These are phyloP conservation scores for Cladophialophora immunda DNA, from an alignment of 2,329 filamentous ascomycete species.

Conservation along the genomic window DNA sequence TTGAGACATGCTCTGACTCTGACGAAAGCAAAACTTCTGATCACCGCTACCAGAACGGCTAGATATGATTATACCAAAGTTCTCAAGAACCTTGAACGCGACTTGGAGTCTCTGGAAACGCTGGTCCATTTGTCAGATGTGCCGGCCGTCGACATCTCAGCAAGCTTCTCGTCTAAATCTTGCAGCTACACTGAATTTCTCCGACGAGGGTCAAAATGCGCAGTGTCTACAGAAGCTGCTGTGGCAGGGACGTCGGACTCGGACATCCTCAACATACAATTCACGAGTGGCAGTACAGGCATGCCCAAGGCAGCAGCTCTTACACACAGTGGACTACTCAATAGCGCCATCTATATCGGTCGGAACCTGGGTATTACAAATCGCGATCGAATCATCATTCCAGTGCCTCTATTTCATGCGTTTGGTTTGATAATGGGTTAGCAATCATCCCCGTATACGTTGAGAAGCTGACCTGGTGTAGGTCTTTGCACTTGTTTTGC, in stretches of 20 bases:
- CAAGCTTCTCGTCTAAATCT: too few relatives aligned
- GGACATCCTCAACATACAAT: conserved; percentile 52
- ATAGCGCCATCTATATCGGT: conserved; percentile 87
- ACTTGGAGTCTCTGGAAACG: background rate
- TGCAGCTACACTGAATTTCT: too few relatives aligned
- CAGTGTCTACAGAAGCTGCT: background rate
- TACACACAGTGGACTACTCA: conserved; percentile 81
- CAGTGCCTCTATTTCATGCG: conserved; percentile 69
- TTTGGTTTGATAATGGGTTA: conserved; percentile 96
- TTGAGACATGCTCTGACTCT: background rate
- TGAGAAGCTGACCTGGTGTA: background rate
- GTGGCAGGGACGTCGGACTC: too few relatives aligned
- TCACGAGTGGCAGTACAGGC: conserved; percentile 93
- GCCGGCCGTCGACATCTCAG: too few relatives aligned
- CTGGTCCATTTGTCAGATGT: background rate
- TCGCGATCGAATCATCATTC: conserved; percentile 73
- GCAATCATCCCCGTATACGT: too few relatives aligned
- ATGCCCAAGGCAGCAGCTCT: conserved; percentile 90
- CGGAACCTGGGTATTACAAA: conserved; percentile 80
- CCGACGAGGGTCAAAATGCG: background rate
- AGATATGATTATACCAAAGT: background rate
- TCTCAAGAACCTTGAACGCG: background rate
- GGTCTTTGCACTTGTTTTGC: conserved; percentile 6
- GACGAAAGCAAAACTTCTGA: background rate
- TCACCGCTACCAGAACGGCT: background rate